Conservation (phyloP, 768 basidiomycete species). For the Podaxis sp. region DNA sequence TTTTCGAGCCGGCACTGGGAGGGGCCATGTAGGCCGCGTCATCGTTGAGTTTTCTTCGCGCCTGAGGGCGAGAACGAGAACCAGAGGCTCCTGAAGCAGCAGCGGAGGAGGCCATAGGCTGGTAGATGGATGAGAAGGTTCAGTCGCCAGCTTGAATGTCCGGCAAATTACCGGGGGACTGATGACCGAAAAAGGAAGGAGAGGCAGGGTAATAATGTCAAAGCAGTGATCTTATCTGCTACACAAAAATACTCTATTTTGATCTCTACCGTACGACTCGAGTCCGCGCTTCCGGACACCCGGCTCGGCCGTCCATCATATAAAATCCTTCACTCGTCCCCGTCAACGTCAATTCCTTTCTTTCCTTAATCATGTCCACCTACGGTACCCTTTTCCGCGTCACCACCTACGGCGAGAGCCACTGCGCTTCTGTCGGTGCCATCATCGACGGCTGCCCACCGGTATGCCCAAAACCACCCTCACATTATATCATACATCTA, state of each 20-base stretch:
- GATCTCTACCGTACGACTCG: neutral
- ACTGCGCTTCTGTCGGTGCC: slow-evolving; percentile 94
- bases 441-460: slow-evolving; percentile 98
- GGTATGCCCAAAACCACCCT: slow-evolving; percentile 43
- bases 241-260: neutral
- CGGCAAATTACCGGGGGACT: slow-evolving; percentile 2
- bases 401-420: slow-evolving; percentile 97
- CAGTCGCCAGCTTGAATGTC: neutral
- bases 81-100: slow-evolving; percentile 35
- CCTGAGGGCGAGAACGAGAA: slow-evolving; percentile 63
- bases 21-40: slow-evolving; percentile 73
- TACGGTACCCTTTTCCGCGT: slow-evolving; percentile 92
- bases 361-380: slow-evolving; percentile 70
- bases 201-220: neutral
- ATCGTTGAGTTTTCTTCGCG: slow-evolving; percentile 62
- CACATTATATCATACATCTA: neutral
- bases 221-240: slow-evolving; percentile 1
- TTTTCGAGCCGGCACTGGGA: slow-evolving; percentile 52
- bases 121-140: slow-evolving; percentile 17
- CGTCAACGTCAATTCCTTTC: neutral
- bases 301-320: slow-evolving; percentile 11
- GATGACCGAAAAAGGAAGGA: slow-evolving; percentile 15
- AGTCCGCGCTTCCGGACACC: neutral
- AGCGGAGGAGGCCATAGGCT: slow-evolving; percentile 35
- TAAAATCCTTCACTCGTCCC: slow-evolving; percentile 10